phyloP scores from a whole-genome alignment of 371 early-diverging fungal genomes.

The Mucor piriformis region DNA sequence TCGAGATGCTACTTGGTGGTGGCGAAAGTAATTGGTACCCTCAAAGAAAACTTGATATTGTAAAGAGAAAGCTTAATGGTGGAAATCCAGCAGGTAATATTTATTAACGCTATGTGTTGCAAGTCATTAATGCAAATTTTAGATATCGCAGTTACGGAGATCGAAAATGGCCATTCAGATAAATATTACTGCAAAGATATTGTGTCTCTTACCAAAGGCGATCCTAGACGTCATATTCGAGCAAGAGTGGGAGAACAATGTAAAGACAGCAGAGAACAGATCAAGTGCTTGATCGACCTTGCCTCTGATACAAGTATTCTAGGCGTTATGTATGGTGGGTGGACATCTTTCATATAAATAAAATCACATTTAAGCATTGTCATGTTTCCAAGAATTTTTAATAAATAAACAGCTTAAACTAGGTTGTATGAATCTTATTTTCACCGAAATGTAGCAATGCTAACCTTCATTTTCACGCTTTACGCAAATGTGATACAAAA shows the following conservation, averaged over 20 bases:
- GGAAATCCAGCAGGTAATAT: conserved; percentile 63
- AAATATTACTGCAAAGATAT: conserved; percentile 48
- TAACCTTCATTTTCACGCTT: too few species aligned
- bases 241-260: conserved; percentile 52
- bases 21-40: conserved; percentile 63
- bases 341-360: conserved; percentile 35
- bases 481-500: too few species aligned
- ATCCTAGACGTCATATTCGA: conserved; percentile 37
- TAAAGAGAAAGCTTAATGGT: conserved; percentile 66
- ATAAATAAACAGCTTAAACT: too few species aligned
- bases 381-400: too few species aligned
- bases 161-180: conserved; percentile 56
- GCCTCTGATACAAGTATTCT: conserved; percentile 74
- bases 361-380: too few species aligned
- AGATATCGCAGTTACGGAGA: conserved; percentile 34
- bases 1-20: background rate
- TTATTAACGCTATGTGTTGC: background rate
- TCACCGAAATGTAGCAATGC: too few species aligned
- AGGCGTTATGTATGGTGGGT: conserved; percentile 72
- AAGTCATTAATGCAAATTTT: background rate
- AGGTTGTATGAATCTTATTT: too few species aligned
- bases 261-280: conserved; percentile 43
- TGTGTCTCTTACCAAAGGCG: conserved; percentile 52
- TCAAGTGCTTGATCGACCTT: conserved; percentile 75
- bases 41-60: conserved; percentile 73